These are phyloP conservation scores for Hypoxylon sp. DNA, from an alignment of 2,329 filamentous ascomycete genomes.

Conservation along the genomic window DNA sequence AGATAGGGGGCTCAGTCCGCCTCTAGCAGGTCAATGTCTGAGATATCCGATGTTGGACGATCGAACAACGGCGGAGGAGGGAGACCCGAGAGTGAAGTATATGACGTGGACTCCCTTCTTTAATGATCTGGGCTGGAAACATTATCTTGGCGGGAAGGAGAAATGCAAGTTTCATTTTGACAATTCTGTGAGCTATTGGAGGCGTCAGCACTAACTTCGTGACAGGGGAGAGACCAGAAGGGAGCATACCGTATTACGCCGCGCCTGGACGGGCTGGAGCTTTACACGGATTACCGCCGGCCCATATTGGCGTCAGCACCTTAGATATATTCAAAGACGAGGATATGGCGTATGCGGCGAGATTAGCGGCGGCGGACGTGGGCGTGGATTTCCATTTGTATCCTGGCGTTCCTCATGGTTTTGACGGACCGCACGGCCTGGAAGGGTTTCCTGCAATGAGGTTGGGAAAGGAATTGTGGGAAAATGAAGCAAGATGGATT, in stretches of 20 bases:
- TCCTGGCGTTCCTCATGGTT: conserved; percentile 39
- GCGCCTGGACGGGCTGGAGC: conserved; percentile 32
- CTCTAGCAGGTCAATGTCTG: conserved; percentile 51
- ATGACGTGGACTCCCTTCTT: conserved; percentile 33
- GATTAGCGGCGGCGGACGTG: conserved; percentile 28
- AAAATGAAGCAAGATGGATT: conserved; percentile 24
- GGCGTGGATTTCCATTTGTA: conserved; percentile 38
- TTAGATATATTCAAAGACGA: conserved; percentile 43
- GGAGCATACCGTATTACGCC: conserved; percentile 21
- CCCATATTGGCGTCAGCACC: conserved; percentile 35
- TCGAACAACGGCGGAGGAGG: conserved; percentile 42
- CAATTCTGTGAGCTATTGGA: neutral
- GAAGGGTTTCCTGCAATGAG: conserved; percentile 13
- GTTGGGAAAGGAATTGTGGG: conserved; percentile 15
- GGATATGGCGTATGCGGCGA: conserved; percentile 27
- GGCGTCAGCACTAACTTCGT: neutral
- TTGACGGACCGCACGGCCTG: conserved; percentile 38
- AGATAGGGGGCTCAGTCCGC: conserved; percentile 47
- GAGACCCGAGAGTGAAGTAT: conserved; percentile 38
- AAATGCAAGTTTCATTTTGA: conserved; percentile 9
- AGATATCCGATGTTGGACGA: conserved; percentile 56
- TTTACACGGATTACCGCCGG: conserved; percentile 32
- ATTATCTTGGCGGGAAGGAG: conserved; percentile 34
- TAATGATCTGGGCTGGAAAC: conserved; percentile 43
- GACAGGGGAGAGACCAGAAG: conserved; percentile 11